phyloP scores from a whole-genome alignment of 2,329 filamentous ascomycete species.

The Trichophaea hybrida region DNA sequence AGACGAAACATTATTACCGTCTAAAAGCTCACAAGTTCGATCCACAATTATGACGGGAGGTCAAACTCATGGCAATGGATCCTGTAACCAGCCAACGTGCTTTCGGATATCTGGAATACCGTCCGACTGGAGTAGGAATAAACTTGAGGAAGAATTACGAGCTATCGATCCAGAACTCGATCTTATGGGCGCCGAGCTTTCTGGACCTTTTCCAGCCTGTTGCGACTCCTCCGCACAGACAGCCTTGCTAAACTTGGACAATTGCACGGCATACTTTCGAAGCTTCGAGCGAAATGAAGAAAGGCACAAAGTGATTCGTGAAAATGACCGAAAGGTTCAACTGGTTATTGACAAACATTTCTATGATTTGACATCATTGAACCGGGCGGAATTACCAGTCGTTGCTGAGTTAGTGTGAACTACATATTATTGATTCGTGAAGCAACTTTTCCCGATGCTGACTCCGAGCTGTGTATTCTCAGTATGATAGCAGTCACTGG shows the following conservation, averaged over 20 bases:
- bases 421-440: not conserved
- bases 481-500: slow-evolving; percentile 12
- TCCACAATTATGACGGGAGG: not conserved
- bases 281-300: not conserved
- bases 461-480: not conserved
- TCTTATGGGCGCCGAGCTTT: not conserved
- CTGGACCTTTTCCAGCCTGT: not conserved
- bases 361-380: slow-evolving; percentile 8
- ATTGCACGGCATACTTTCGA: not conserved
- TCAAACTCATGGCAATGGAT: not conserved
- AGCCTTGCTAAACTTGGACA: not conserved
- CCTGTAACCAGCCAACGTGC: not conserved
- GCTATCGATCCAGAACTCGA: not conserved
- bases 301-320: not conserved
- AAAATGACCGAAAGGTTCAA: not conserved
- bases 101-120: slow-evolving; percentile 5
- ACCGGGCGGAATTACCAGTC: not conserved
- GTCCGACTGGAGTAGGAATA: not conserved
- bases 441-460: not conserved
- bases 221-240: not conserved
- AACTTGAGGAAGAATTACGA: not conserved
- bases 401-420: not conserved
- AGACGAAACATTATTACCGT: not conserved
- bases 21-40: not conserved
- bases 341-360: slow-evolving; percentile 3